A percentile compares a stretch with the other conserved stretches of the same genome.
Conservation (phyloP, 2,329 filamentous ascomycete species). For the Fusarium irregulare region DNA sequence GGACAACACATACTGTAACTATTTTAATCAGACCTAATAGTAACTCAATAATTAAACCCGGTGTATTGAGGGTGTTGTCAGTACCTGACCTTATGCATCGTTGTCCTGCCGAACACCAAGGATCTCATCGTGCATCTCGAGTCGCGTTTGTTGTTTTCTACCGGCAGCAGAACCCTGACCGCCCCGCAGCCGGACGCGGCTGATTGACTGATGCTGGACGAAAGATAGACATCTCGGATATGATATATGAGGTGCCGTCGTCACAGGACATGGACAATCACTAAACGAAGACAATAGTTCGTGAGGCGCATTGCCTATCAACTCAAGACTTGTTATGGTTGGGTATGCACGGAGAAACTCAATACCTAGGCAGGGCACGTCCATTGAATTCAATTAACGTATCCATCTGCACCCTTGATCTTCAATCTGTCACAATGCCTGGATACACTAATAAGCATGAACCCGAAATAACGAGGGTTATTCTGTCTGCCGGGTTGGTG, state of each 20-base stretch:
- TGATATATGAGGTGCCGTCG: slow-evolving; percentile 12
- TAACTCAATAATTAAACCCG: slow-evolving; percentile 1
- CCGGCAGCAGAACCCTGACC: background rate
- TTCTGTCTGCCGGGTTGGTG: slow-evolving; percentile 12
- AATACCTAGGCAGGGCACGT: background rate
- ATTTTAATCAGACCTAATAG: slow-evolving; percentile 7
- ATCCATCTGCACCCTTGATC: slow-evolving; percentile 2
- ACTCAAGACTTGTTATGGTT: background rate
- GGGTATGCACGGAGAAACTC: slow-evolving; percentile 6
- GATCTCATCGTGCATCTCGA: slow-evolving; percentile 23
- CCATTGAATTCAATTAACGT: slow-evolving; percentile 1
- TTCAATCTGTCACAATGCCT: slow-evolving; percentile 11
- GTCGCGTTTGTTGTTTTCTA: slow-evolving; percentile 32
- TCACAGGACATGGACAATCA: slow-evolving; percentile 6
- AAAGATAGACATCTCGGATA: slow-evolving; percentile 22
- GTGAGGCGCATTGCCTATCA: background rate
- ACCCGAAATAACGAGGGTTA: slow-evolving; percentile 31
- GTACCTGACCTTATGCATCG: slow-evolving; percentile 23
- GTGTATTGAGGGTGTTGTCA: slow-evolving; percentile 7
- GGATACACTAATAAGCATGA: background rate
- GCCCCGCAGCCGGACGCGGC: slow-evolving; percentile 14
- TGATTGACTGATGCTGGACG: slow-evolving; percentile 32
- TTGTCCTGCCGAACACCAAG: slow-evolving; percentile 37
- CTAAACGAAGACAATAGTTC: background rate
- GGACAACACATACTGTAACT: background rate